A percentile compares a stretch with the other conserved stretches of the same genome.
phyloP scores from a whole-genome alignment of 352 stramenopile genomes.

The Phytophthora tubulina region DNA sequence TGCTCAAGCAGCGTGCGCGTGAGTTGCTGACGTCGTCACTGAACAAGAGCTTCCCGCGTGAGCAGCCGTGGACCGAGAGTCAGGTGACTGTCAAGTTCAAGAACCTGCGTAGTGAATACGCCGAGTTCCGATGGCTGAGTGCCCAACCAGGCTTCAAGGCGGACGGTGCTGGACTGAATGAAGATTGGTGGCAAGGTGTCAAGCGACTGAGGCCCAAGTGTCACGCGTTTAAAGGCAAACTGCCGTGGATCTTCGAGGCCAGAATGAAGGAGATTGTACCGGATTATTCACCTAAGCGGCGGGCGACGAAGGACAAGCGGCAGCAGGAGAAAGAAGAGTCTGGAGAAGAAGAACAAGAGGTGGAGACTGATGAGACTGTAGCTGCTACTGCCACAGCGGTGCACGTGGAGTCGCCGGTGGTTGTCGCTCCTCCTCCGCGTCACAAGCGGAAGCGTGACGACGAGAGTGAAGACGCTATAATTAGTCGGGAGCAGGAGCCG shows the following conservation, averaged over 20 bases:
- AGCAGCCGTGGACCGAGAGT: constrained; percentile 55
- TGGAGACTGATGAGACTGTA: not conserved
- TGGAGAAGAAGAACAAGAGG: not conserved
- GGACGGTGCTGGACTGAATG: constrained; percentile 44
- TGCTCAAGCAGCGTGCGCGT: constrained; percentile 58
- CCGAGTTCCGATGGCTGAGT: constrained; percentile 56
- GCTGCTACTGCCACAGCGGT: not conserved
- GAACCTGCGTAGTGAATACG: constrained; percentile 70
- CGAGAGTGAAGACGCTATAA: not conserved
- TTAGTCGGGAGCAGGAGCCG: not conserved
- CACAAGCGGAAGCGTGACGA: constrained; percentile 31
- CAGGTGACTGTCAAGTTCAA: constrained; percentile 76
- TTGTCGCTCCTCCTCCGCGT: not conserved
- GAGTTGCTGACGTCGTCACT: constrained; percentile 55
- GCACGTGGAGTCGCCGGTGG: not conserved
- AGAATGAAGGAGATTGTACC: constrained; percentile 58
- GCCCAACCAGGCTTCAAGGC: constrained; percentile 54
- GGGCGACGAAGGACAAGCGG: not conserved
- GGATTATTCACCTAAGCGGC: not conserved
- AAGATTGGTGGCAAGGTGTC: constrained; percentile 62
- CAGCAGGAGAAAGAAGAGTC: not conserved
- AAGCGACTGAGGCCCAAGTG: constrained; percentile 56
- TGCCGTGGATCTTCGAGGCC: constrained; percentile 60
- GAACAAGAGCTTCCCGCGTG: constrained; percentile 51
- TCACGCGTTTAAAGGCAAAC: constrained; percentile 64